Base-by-base conservation (phyloP, 176 grass and related monocot genomes). In the Phoenix roebelenii region DNA sequence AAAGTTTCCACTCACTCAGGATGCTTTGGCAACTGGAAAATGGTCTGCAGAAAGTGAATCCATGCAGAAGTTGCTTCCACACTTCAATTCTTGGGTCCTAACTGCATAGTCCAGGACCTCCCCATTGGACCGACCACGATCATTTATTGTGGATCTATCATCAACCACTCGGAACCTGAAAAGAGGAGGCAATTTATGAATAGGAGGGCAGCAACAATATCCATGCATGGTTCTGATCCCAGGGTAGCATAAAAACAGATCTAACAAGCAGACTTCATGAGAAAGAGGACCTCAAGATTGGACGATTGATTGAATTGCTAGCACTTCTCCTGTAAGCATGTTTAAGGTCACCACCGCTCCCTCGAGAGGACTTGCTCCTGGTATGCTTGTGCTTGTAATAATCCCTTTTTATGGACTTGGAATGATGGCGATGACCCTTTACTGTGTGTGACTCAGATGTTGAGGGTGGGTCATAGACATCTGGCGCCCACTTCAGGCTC, bases 401-500 rank as follows among this genome's bases (percentile, higher is more conserved):
- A 57, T 81, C 68, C 76, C 92, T 98, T 59, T 59, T 92, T 39
- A 70, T 69, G 69, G 66, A 50, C 61, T 72, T 85, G 50, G 54
- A 76, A 5, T 55, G 69, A 19, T 19, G 73, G 18, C 50, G 64
- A 25, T 22, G 54, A 51, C 63, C 72, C 25, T 23, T 92, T 49
- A 98, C 59, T 5, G 87, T 92, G 71, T 98, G 93, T 0, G 88
- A 90, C 3, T 85, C 81, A 66, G 88, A 85, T 20, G 87, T 98
- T 57, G 85, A 60, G 71, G 93, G 93, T 22, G 93, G 93, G 59
- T 98, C 93, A 78, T 98, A 98, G 16, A 98, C 93, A 57, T 98
- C 79, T 50, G 84, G 82, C 5, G 79, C 84, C 93, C 93, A 98
- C 54, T 80, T 88, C 23, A 98, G 76, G 17, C 73, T 83, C 82